phyloP scores from a whole-genome alignment of 2,329 filamentous ascomycete species.

The Colletotrichum chlorophyti region DNA sequence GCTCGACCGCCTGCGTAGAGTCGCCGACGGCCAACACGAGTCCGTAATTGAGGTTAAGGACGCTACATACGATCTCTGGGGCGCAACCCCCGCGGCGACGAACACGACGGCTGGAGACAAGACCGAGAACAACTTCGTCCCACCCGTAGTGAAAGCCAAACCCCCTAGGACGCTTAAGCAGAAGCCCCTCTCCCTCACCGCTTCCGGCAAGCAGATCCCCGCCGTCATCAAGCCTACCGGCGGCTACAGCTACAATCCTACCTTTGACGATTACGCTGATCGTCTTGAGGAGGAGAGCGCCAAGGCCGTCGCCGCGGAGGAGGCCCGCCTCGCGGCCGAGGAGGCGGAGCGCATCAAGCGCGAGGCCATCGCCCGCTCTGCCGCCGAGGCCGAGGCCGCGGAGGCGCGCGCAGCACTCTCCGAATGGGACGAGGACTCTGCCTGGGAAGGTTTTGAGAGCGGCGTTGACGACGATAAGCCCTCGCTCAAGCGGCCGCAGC shows the following conservation, averaged over 20 bases:
- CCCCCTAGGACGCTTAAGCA: conserved; percentile 78
- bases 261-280: conserved; percentile 83
- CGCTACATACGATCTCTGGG: conserved; percentile 83
- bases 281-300: conserved; percentile 77
- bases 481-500: conserved; percentile 71
- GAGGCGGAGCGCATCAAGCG: conserved; percentile 71
- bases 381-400: conserved; percentile 77
- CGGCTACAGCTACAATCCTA: conserved; percentile 91
- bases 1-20: conserved; percentile 75
- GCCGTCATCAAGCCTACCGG: conserved; percentile 81
- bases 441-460: conserved; percentile 90
- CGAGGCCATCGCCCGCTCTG: conserved; percentile 73
- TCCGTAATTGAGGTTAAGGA: conserved; percentile 61
- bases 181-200: conserved; percentile 81
- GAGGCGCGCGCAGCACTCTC: conserved; percentile 70
- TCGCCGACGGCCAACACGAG: conserved; percentile 77
- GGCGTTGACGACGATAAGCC: conserved; percentile 69
- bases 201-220: conserved; percentile 79
- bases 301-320: conserved; percentile 81
- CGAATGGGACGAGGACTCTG: conserved; percentile 85
- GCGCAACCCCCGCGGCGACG: conserved; percentile 45
- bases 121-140: conserved; percentile 65
- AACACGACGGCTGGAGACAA: conserved; percentile 43
- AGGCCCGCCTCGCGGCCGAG: conserved; percentile 72
- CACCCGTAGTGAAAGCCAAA: conserved; percentile 69